Evolutionary conservation across 1,284 basidiomycete species (phyloP).

Genomic region (Ustilago curta): DNA sequence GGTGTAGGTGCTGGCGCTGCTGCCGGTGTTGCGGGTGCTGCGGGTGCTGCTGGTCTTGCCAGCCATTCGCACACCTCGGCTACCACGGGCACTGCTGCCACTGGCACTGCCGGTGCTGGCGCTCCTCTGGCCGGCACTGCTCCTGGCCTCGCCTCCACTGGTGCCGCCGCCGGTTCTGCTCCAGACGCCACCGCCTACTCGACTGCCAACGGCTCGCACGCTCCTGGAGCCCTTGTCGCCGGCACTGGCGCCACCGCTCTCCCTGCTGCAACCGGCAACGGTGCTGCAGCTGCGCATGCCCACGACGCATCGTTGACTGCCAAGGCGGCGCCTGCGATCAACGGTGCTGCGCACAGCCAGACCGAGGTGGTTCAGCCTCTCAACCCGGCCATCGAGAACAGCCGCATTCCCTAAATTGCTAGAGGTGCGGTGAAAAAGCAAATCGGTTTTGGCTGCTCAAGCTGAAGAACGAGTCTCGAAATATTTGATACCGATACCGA

Average conservation of each 20-base stretch:
- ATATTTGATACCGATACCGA: constrained; percentile 49
- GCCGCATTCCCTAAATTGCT: constrained; percentile 20
- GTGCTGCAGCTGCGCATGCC: constrained; percentile 7
- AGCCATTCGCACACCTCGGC: not conserved
- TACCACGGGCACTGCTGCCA: constrained; percentile 11
- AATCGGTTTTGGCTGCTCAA: not conserved
- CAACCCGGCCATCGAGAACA: constrained; percentile 43
- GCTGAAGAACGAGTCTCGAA: constrained; percentile 11
- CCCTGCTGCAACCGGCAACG: constrained; percentile 8
- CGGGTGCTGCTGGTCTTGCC: constrained; percentile 14
- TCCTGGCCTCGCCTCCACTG: constrained; percentile 1
- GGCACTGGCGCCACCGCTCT: constrained; percentile 44
- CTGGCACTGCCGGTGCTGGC: constrained; percentile 4
- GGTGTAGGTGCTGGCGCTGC: constrained; percentile 16
- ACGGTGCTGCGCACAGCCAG: constrained; percentile 39
- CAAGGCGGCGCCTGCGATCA: constrained; percentile 50
- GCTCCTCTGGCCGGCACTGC: constrained; percentile 11
- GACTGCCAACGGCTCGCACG: constrained; percentile 34
- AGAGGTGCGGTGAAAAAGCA: not conserved
- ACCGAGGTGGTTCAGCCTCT: constrained; percentile 37
- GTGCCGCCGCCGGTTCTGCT: constrained; percentile 16
- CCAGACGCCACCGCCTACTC: constrained; percentile 36
- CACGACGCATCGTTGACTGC: constrained; percentile 24
- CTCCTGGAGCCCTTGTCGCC: constrained; percentile 37
- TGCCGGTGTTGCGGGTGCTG: constrained; percentile 13